These are phyloP conservation scores for Ophiostoma ips DNA, from an alignment of 2,329 filamentous ascomycete genomes.

Conservation along the genomic window DNA sequence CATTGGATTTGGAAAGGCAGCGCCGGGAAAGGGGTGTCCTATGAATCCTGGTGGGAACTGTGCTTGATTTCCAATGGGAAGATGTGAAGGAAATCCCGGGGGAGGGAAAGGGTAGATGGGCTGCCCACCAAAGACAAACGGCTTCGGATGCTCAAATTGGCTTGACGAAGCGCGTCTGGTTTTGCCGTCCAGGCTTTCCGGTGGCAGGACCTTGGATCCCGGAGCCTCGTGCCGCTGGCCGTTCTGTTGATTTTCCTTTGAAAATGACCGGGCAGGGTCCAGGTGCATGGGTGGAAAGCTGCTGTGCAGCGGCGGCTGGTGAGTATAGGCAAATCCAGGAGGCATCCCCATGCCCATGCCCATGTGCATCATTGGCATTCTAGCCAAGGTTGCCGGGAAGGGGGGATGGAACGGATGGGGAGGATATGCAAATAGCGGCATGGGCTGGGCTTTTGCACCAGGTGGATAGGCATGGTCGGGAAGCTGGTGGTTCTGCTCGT, in stretches of 20 bases:
- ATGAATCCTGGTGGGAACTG: slow-evolving; percentile 12
- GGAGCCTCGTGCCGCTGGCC: slow-evolving; percentile 13
- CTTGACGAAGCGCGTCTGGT: slow-evolving; percentile 27
- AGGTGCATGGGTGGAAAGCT: neutral
- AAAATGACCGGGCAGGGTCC: neutral
- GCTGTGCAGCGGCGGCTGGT: neutral
- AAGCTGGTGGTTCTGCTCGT: slow-evolving; percentile 3
- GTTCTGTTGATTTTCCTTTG: slow-evolving; percentile 13
- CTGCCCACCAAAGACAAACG: slow-evolving; percentile 27
- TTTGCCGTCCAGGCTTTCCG: slow-evolving; percentile 20
- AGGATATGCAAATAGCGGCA: slow-evolving; percentile 17
- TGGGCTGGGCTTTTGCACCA: slow-evolving; percentile 7
- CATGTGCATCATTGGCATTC: slow-evolving; percentile 27
- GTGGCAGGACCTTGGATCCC: neutral
- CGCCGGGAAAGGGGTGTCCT: slow-evolving; percentile 13
- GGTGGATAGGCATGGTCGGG: neutral
- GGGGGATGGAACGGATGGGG: slow-evolving; percentile 12
- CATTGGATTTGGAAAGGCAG: slow-evolving; percentile 15
- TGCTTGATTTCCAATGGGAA: slow-evolving; percentile 4
- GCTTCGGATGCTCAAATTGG: slow-evolving; percentile 31
- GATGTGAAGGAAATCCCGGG: slow-evolving; percentile 7
- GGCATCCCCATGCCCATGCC: slow-evolving; percentile 22
- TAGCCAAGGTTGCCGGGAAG: slow-evolving; percentile 16
- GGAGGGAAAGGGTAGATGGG: slow-evolving; percentile 21
- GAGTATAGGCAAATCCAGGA: slow-evolving; percentile 13